phyloP scores from a whole-genome alignment of 1,284 basidiomycete genomes.

The Fomes fomentarius region DNA sequence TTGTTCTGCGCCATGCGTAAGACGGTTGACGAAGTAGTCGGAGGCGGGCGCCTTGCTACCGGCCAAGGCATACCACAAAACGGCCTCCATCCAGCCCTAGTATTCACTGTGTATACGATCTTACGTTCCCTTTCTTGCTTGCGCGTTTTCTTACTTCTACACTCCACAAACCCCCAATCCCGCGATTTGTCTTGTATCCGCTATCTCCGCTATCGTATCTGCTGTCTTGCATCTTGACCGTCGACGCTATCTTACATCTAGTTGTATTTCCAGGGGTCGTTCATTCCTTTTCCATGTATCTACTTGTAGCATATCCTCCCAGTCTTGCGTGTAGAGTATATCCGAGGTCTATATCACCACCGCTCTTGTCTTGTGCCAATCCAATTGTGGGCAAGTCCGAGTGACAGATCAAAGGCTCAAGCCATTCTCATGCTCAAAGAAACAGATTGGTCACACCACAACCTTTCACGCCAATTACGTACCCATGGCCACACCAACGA shows the following conservation, averaged over 20 bases:
- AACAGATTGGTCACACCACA: background rate
- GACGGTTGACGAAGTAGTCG: background rate
- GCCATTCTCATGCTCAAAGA: background rate
- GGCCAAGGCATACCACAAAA: background rate
- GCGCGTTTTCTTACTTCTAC: no score
- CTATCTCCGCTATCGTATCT: no score
- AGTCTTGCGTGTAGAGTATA: background rate
- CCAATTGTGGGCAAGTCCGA: background rate
- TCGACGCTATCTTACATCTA: background rate
- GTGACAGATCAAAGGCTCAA: background rate
- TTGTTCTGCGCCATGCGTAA: background rate
- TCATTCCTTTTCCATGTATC: background rate
- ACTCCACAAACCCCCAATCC: no score
- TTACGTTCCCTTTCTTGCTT: no score
- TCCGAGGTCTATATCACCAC: background rate
- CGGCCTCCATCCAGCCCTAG: background rate
- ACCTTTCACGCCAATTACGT: no score
- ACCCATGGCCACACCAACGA: no score
- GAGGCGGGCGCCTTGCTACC: background rate
- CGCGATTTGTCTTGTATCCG: no score
- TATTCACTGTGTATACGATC: no score
- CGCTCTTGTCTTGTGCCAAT: background rate
- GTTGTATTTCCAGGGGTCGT: background rate
- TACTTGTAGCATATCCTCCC: background rate
- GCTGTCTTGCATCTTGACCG: background rate